Evolutionary conservation across 73 alveolate species (phyloP).

Genomic region (Tetrahymena elliotti): DNA sequence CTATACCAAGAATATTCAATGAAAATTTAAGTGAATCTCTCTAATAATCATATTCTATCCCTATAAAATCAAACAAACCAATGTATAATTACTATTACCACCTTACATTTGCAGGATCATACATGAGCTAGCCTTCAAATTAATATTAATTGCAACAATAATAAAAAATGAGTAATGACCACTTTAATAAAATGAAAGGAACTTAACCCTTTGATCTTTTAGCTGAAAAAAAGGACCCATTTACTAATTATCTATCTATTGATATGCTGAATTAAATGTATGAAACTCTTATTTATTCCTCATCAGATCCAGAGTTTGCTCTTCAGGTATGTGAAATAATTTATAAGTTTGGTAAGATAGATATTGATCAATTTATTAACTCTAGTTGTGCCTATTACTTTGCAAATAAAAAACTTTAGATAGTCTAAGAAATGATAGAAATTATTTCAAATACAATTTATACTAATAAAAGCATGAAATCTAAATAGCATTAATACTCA

Average conservation of each 20-base stretch:
- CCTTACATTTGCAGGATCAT: neutral
- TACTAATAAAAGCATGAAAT: neutral
- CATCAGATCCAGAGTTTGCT: neutral
- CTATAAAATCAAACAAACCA: neutral
- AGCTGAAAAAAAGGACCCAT: neutral
- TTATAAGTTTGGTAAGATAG: neutral
- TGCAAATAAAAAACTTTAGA: neutral
- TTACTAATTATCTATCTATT: neutral
- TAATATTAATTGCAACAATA: neutral
- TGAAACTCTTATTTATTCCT: neutral
- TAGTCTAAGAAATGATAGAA: neutral
- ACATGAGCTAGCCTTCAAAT: neutral
- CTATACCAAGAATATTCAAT: neutral
- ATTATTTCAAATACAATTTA: neutral
- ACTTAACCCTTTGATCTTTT: neutral
- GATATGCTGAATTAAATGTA: neutral
- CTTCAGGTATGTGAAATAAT: neutral
- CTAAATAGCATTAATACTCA: neutral
- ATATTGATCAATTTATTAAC: neutral
- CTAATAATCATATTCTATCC: neutral
- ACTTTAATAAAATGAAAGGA: neutral
- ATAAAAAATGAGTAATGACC: neutral
- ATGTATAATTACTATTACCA: neutral
- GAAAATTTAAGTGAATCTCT: neutral
- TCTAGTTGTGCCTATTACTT: neutral